Evolutionary conservation across 306 rosid genomes (phyloP).

Genomic region (Cicer yamashitae): DNA sequence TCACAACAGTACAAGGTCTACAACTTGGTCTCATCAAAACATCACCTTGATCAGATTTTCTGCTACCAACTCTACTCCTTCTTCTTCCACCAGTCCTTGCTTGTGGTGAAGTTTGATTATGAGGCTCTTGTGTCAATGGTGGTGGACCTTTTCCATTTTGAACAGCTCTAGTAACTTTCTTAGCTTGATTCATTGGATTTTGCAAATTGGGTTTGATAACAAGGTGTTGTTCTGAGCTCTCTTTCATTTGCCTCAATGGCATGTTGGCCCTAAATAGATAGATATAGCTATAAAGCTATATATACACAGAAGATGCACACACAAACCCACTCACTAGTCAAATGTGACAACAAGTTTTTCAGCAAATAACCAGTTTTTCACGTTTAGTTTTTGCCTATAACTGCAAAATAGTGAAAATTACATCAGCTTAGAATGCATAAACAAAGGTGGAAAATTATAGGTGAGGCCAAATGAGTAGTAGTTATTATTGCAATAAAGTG

Average conservation of each 20-base stretch:
- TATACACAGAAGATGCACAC: conserved; percentile 6
- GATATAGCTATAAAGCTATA: conserved; percentile 9
- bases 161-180: conserved; percentile 68
- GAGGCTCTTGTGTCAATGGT: conserved; percentile 56
- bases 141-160: conserved; percentile 91
- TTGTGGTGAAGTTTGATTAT: conserved; percentile 68
- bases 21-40: conserved; percentile 83
- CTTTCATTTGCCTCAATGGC: conserved; percentile 97
- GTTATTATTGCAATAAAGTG: conserved; percentile 43
- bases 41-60: conserved; percentile 87
- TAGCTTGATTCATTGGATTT: conserved; percentile 65
- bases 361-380: conserved; percentile 47
- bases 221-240: conserved; percentile 91
- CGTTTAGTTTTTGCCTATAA: conserved; percentile 52
- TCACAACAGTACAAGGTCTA: conserved; percentile 66
- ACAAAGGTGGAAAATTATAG: conserved; percentile 56
- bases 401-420: conserved; percentile 53
- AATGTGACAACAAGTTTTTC: conserved; percentile 50
- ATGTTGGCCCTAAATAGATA: conserved; percentile 53
- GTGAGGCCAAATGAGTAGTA: conserved; percentile 54
- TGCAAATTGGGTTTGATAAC: conserved; percentile 87
- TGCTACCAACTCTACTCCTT: conserved; percentile 82
- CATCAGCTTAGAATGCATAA: conserved; percentile 49
- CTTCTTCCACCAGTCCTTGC: conserved; percentile 79
- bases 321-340: conserved; percentile 34